Conservation (phyloP, 2,329 filamentous ascomycete species). For the Calonectria crousiana region DNA sequence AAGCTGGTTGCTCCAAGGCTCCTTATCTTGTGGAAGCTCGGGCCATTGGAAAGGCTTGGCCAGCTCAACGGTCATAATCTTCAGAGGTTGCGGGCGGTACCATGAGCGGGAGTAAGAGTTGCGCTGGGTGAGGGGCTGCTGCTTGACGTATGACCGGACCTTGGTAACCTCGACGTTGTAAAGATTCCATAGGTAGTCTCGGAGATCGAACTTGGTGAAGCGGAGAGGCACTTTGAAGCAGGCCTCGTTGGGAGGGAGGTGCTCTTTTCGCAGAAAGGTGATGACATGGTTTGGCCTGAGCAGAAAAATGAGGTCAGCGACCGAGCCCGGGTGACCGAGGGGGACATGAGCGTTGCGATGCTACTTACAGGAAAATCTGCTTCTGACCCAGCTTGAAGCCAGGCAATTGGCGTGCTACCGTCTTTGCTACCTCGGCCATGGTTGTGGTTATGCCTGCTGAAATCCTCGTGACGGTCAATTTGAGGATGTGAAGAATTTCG, state of each 20-base stretch:
- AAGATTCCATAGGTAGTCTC: constrained; percentile 90
- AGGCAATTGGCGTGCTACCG: constrained; percentile 53
- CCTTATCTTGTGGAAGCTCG: constrained; percentile 70
- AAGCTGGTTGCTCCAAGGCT: constrained; percentile 74
- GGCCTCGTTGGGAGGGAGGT: constrained; percentile 83
- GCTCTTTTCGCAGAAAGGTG: constrained; percentile 79
- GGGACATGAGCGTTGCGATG: background rate
- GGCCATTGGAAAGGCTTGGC: constrained; percentile 91
- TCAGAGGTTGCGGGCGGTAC: constrained; percentile 79
- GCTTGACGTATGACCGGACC: constrained; percentile 83
- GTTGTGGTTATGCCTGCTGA: constrained; percentile 41
- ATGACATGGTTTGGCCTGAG: constrained; percentile 84
- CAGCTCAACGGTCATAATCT: constrained; percentile 97
- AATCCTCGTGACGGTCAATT: constrained; percentile 40
- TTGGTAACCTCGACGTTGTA: constrained; percentile 81
- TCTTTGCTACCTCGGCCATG: constrained; percentile 57
- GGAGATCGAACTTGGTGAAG: constrained; percentile 96
- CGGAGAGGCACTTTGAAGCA: constrained; percentile 91
- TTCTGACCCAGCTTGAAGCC: constrained; percentile 65
- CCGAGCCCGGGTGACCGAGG: background rate
- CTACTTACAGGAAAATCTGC: constrained; percentile 67
- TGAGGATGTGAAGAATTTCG: constrained; percentile 47
- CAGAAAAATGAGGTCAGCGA: constrained; percentile 24
- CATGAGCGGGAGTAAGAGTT: constrained; percentile 64
- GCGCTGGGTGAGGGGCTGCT: constrained; percentile 67